These are phyloP conservation scores for Mycena chlorophos DNA, from an alignment of 768 basidiomycete species.

Conservation along the genomic window DNA sequence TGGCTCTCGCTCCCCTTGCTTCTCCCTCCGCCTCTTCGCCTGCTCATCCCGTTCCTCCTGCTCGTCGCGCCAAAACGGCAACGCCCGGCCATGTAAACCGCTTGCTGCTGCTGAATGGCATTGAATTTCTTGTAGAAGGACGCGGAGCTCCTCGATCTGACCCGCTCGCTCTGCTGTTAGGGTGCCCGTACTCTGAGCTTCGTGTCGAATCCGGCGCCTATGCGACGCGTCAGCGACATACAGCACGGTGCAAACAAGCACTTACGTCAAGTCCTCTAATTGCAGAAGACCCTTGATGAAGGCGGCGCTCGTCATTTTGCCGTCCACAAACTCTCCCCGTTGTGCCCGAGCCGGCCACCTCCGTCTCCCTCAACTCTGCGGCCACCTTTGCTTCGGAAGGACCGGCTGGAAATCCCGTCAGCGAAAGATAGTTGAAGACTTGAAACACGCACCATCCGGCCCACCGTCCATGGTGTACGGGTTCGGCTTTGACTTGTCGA, in stretches of 20 bases:
- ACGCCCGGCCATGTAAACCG: neutral
- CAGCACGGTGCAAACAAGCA: neutral
- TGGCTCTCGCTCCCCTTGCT: too few species aligned
- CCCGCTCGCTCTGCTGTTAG: neutral
- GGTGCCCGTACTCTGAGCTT: neutral
- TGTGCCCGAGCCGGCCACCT: neutral
- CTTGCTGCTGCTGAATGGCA: neutral
- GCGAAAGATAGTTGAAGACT: neutral
- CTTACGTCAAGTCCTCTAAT: neutral
- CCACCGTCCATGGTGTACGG: neutral
- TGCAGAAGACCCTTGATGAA: neutral
- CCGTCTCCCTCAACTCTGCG: neutral
- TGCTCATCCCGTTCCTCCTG: neutral
- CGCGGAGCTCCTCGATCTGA: neutral
- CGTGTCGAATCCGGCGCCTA: neutral
- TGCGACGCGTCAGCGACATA: neutral
- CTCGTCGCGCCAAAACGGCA: neutral
- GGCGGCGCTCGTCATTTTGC: neutral
- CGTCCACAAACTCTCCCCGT: neutral
- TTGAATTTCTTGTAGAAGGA: neutral
- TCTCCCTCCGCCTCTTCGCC: too few species aligned
- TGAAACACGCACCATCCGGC: neutral
- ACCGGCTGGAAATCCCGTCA: neutral
- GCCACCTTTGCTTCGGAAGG: neutral
- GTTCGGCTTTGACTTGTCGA: neutral